Evolutionary conservation across 805 yeast genomes (phyloP), one percentile per base, ranked within the genome.

Genomic region (Priceomyces haplophilus): DNA sequence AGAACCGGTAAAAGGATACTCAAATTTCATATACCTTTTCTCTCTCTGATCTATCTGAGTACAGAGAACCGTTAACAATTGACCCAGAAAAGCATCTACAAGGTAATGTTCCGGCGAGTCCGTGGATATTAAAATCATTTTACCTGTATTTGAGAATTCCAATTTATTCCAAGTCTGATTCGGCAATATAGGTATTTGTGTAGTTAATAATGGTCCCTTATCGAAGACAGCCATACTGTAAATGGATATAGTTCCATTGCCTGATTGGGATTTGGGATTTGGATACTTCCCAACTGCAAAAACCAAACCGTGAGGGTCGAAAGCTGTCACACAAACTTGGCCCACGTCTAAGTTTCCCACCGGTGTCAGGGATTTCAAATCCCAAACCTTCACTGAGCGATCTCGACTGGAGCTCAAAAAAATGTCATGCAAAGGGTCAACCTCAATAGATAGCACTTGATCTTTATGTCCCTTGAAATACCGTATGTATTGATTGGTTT

Each of bases 381-480:
- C 98, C 99, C 99, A 93, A 5, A 86, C 51, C 49, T 93, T 78
- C 1, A 89, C 85, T 0, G 96, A 80, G 41, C 83, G 76, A 59
- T 93, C 99, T 43, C 76, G 60, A 0, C 95, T 77, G 0, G 90
- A 73, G 34, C 86, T 80, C 7, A 86, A 53, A 56, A 86, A 77
- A 10, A 75, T 64, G 54, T 83, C 89, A 42, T 75, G 73, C 4
- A 78, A 68, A 0, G 95, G 96, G 37, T 82, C 78, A 53, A 88
- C 78, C 60, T 85, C 88, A 4, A 93, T 61, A 7, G 80, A 75
- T 3, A 78, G 76, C 3, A 93, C 97, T 47, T 80, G 76, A 11
- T 79, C 86, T 39, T 81, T 80, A 61, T 93, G 99, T 1, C 97
- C 98, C 47, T 77, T 75, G 66, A 88, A 93, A 62, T 91, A 91